Conservation (phyloP, 2,329 filamentous ascomycete species). For the Fusarium hainanense region DNA sequence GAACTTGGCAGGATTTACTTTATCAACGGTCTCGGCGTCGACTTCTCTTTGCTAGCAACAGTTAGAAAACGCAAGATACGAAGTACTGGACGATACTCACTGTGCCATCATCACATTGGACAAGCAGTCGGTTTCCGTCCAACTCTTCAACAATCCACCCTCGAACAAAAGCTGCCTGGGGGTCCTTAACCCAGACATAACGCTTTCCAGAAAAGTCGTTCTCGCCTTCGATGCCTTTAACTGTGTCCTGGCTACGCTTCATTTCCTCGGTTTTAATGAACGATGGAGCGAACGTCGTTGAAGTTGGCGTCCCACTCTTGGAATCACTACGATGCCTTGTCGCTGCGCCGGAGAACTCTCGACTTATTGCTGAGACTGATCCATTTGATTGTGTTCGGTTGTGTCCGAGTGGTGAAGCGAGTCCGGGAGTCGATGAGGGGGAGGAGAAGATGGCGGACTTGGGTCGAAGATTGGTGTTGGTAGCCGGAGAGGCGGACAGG, state of each 20-base stretch:
- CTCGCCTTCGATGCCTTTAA: conserved; percentile 88
- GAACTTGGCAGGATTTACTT: conserved; percentile 99
- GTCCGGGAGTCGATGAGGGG: conserved; percentile 58
- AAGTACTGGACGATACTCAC: conserved; percentile 61
- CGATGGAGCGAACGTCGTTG: conserved; percentile 91
- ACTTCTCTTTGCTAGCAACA: conserved; percentile 80
- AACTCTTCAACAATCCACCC: conserved; percentile 91
- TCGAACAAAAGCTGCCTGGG: conserved; percentile 87
- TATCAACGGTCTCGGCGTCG: conserved; percentile 89
- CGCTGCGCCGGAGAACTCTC: conserved; percentile 18
- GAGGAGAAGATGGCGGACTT: conserved; percentile 80
- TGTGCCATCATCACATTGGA: conserved; percentile 93
- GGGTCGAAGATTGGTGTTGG: conserved; percentile 67
- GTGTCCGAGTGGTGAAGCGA: conserved; percentile 64
- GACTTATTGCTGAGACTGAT: conserved; percentile 52
- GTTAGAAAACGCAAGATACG: conserved; percentile 31
- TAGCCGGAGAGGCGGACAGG: conserved; percentile 72
- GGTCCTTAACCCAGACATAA: conserved; percentile 96
- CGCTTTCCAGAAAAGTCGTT: conserved; percentile 99
- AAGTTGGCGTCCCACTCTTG: conserved; percentile 70
- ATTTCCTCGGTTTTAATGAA: conserved; percentile 93
- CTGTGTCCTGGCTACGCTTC: conserved; percentile 65
- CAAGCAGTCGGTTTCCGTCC: conserved; percentile 74
- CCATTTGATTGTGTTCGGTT: conserved; percentile 76
- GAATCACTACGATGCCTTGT: conserved; percentile 66